These are phyloP conservation scores for Colletotrichum incanum DNA, from an alignment of 2,329 filamentous ascomycete genomes.

Conservation along the genomic window DNA sequence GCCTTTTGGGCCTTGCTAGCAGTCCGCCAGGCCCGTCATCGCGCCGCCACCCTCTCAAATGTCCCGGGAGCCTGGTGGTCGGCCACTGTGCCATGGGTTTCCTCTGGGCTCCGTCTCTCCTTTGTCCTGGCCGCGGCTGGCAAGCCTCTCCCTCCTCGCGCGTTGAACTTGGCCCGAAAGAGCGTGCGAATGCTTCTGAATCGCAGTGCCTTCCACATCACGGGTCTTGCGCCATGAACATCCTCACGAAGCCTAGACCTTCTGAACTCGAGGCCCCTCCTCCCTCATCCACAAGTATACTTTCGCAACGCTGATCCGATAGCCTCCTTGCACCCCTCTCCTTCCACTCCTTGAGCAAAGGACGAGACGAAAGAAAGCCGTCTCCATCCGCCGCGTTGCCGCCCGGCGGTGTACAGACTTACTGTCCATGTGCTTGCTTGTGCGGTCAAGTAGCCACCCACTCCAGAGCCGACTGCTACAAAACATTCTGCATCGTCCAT, in stretches of 20 bases:
- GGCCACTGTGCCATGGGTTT: neutral
- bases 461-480: neutral
- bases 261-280: neutral
- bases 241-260: neutral
- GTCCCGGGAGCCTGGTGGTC: slow-evolving; percentile 19
- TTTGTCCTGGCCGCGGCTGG: slow-evolving; percentile 10
- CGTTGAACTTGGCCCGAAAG: neutral
- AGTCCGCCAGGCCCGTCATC: slow-evolving; percentile 1
- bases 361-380: neutral
- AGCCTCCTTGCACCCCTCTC: neutral
- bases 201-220: neutral
- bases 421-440: neutral
- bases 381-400: neutral
- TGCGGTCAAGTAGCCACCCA: neutral
- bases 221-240: slow-evolving; percentile 10
- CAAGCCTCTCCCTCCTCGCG: slow-evolving; percentile 10
- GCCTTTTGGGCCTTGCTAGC: neutral
- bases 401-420: neutral
- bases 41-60: slow-evolving; percentile 9
- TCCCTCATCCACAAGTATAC: neutral
- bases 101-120: neutral
- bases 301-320: slow-evolving; percentile 11
- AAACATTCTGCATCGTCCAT: neutral
- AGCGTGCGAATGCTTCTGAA: neutral
- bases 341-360: neutral